Evolutionary conservation across 2,329 filamentous ascomycete species (phyloP), one percentile per base, ranked within the genome.

Genomic region (Botryosphaeria dothidea): DNA sequence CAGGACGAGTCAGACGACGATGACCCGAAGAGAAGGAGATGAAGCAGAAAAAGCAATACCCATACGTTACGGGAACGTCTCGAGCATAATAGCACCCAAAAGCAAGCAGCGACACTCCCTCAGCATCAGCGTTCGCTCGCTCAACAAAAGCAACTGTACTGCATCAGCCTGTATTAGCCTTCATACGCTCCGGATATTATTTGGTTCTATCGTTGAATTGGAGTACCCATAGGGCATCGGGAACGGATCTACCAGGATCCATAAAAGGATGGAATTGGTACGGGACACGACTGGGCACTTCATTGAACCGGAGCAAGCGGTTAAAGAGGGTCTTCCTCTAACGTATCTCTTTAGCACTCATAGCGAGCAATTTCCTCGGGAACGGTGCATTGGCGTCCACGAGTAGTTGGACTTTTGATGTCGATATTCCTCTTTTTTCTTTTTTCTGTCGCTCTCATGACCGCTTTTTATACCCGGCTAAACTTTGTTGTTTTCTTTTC

Each of bases 1-100:
- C 51, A 64, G n/a, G 41, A 45, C 41, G 49, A 64, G 7, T 48
- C 48, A n/a, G 51, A 56, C 29, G 62, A 63, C 23, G 61, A 60
- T 21, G 56, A 60, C 27, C 25, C 41, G 5, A 60, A 60, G 56
- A 45, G 27, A n/a, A 60, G 56, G 17, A 60, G 34, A 60, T 60
- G 56, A 60, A 34, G 31, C 41, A 36, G 25, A 36, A 31, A 58
- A 58, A 56, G 52, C 21, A 41, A 56, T 5, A 17, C 5, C 25
- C 29, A 36, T 52, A 13, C 29, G 29, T 52, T 7, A 21, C 8
- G n/a, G 34, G 51, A 57, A 15, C 52, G 21, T 43, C 36, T 29
- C 23, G 36, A 31, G 36, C 4, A 29, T 19, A 19, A 8, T 43
- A 21, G 5, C 17, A 21, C 21, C 6, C 13, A 29, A 45, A 43